Conservation (phyloP, 2,329 filamentous ascomycete species). For the Aspergillus versicolor region DNA sequence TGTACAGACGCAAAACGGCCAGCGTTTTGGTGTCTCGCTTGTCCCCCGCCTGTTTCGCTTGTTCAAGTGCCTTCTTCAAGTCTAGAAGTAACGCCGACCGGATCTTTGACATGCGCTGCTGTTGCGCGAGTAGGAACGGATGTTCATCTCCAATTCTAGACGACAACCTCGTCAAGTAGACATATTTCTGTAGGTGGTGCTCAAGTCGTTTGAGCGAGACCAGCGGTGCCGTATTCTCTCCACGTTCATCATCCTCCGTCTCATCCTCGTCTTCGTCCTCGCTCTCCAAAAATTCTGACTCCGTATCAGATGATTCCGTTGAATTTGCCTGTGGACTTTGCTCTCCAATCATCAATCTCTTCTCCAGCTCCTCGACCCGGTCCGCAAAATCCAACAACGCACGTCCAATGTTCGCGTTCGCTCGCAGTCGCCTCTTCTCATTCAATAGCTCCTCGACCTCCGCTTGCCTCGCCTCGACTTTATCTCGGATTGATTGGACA, state of each 20-base stretch:
- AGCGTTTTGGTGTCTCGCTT: slow-evolving; percentile 46
- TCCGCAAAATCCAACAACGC: slow-evolving; percentile 46
- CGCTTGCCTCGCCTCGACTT: slow-evolving; percentile 61
- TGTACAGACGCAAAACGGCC: slow-evolving; percentile 60
- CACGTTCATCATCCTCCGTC: slow-evolving; percentile 42
- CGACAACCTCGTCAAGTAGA: slow-evolving; percentile 54
- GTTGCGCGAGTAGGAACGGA: slow-evolving; percentile 62
- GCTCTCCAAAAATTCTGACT: slow-evolving; percentile 36
- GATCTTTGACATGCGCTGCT: slow-evolving; percentile 56
- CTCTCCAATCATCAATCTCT: slow-evolving; percentile 66
- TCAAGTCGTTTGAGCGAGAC: slow-evolving; percentile 50
- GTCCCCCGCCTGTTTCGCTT: slow-evolving; percentile 45
- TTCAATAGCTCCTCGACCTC: slow-evolving; percentile 63
- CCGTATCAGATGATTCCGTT: slow-evolving; percentile 28
- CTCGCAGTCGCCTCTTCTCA: slow-evolving; percentile 66
- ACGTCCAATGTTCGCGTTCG: slow-evolving; percentile 62
- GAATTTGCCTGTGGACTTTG: slow-evolving; percentile 16
- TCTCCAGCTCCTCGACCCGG: slow-evolving; percentile 60
- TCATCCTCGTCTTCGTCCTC: slow-evolving; percentile 31
- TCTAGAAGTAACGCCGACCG: slow-evolving; percentile 65
- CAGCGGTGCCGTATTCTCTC: slow-evolving; percentile 30
- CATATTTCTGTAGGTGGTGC: slow-evolving; percentile 58
- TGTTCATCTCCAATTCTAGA: slow-evolving; percentile 56
- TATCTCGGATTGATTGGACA: slow-evolving; percentile 69
- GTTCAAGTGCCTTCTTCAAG: slow-evolving; percentile 62